A percentile compares a stretch with the other conserved stretches of the same genome.
phyloP scores from a whole-genome alignment of 164 flowering plant species.

The Litsea cubeba region DNA sequence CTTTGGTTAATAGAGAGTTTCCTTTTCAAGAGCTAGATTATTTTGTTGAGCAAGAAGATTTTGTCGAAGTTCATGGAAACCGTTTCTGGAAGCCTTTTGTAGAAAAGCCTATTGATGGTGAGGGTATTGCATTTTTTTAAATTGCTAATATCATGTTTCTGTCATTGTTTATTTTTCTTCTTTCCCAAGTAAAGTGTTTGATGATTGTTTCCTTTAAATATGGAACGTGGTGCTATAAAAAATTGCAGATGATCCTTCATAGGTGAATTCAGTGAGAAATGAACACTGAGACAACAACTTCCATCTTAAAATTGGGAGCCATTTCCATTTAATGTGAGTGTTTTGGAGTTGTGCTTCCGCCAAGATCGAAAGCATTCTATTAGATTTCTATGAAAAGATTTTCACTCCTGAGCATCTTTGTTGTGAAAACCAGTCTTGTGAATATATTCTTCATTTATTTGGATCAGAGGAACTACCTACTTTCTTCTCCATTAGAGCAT shows the following conservation, averaged over 20 bases:
- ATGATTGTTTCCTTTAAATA: not conserved
- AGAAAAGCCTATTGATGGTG: conserved; percentile 97
- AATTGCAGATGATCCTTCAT: not conserved
- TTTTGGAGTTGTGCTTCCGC: no score
- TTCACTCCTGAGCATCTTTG: no score
- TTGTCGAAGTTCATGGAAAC: conserved; percentile 89
- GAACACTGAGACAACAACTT: no score
- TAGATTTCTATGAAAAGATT: no score
- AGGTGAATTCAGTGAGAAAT: no score
- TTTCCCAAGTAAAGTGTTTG: not conserved
- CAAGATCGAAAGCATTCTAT: no score
- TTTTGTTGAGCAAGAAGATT: conserved; percentile 95
- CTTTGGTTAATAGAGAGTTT: conserved; percentile 80
- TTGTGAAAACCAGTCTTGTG: no score
- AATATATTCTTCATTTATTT: no score
- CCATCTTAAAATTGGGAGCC: no score
- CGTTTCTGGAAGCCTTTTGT: conserved; percentile 99
- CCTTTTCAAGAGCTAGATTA: conserved; percentile 84
- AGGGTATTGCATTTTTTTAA: conserved; percentile 13
- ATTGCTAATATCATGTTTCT: not conserved
- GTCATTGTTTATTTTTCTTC: not conserved
- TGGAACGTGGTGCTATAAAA: not conserved
- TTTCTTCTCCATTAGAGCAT: no score
- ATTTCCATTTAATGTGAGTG: no score
- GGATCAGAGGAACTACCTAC: no score